Evolutionary conservation across 805 yeast genomes (phyloP), one percentile per base, ranked within the genome.

Genomic region (Candida alai): DNA sequence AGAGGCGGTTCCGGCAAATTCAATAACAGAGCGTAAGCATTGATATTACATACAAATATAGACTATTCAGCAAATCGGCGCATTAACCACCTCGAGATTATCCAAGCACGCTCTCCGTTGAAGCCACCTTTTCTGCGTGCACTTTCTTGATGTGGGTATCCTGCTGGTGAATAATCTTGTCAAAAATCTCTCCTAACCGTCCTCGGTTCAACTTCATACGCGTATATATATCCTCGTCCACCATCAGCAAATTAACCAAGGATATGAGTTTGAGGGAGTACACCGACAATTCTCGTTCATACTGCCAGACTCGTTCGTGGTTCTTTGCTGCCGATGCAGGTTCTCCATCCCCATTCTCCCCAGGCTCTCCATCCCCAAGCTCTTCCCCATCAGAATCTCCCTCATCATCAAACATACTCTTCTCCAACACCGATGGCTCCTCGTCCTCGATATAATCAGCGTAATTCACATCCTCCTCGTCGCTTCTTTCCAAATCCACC

Each of bases 401-500:
- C 11, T 42, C 47, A 12, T 40, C 37, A 22, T 48, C 53, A 26
- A 43, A 45, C 12, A 24, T 30, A 22, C 45, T 35, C n/a, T 7
- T 15, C 19, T 29, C 35, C 9, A 9, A 28, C 15, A 20, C 19
- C 10, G 32, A 33, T 10, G 25, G 22, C 9, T 29, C 39, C 2
- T 29, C 32, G n/a, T 24, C 31, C 8, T 35, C 39, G 19, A 24
- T 29, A 15, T 34, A 39, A 14, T 58, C 65, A 6, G 52, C 62
- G 24, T 51, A 58, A 34, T 66, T 61, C 12, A 70, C 75, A 41
- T 60, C 78, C 47, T 79, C 84, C 14, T 65, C 61, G 21, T 67
- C 78, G 15, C 58, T 61, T 44, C 82, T 63, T 27, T 75, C 80
- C 34, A 78, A 49, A 9, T 66, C 60, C 2, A 62, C 47, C 0